These are phyloP conservation scores for Cystobasidium slooffiae DNA, from an alignment of 1,284 basidiomycete genomes.

Conservation along the genomic window DNA sequence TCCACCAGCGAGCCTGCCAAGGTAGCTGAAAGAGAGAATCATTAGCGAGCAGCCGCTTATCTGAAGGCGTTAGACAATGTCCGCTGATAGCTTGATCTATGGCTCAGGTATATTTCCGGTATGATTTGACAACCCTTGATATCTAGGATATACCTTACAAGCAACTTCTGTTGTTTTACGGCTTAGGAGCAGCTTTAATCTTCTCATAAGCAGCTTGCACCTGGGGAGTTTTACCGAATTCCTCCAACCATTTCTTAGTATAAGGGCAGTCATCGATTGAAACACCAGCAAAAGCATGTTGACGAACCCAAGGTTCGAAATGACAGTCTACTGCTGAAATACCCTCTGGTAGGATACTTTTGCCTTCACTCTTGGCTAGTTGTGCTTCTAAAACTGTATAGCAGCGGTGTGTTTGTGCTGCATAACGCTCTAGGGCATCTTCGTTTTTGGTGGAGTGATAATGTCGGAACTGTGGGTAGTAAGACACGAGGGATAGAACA, in stretches of 20 bases:
- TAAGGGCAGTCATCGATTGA: not conserved
- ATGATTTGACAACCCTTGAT: too few relatives aligned
- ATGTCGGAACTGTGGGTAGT: slow-evolving; percentile 2
- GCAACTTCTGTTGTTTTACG: not conserved
- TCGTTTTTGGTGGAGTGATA: slow-evolving; percentile 12
- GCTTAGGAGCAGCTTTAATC: slow-evolving; percentile 12
- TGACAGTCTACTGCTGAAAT: slow-evolving; percentile 11
- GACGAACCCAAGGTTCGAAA: slow-evolving; percentile 20
- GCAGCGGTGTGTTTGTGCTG: slow-evolving; percentile 14
- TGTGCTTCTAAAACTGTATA: slow-evolving; percentile 12
- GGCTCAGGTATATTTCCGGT: too few relatives aligned
- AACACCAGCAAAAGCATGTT: slow-evolving; percentile 11
- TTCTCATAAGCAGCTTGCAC: slow-evolving; percentile 19
- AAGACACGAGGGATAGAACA: not conserved
- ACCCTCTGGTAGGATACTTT: slow-evolving; percentile 22
- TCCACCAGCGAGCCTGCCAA: too few relatives aligned
- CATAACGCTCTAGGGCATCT: slow-evolving; percentile 11
- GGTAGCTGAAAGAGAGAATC: too few relatives aligned
- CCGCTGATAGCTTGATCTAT: too few relatives aligned
- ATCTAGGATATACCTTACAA: too few relatives aligned
- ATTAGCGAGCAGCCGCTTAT: too few relatives aligned
- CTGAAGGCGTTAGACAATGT: too few relatives aligned
- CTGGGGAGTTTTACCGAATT: not conserved
- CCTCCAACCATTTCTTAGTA: slow-evolving; percentile 7
- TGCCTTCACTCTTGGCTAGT: slow-evolving; percentile 12